phyloP scores from a whole-genome alignment of 176 grass and related monocot species.

The Leersia perrieri region DNA sequence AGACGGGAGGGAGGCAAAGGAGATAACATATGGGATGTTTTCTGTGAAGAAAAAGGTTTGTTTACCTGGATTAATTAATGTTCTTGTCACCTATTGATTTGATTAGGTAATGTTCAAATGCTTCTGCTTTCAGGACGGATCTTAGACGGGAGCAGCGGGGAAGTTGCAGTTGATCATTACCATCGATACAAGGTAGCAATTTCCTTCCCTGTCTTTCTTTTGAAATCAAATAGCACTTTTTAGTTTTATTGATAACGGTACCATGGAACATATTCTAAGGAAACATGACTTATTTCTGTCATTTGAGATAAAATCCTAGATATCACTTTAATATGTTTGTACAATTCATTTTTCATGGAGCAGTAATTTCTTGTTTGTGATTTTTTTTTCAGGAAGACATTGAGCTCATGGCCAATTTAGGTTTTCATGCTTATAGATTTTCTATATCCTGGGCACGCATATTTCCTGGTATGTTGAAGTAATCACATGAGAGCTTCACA shows the following conservation, averaged over 20 bases:
- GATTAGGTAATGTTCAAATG: conserved; percentile 14
- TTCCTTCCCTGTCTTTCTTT: background rate
- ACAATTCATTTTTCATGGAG: background rate
- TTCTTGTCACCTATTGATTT: conserved; percentile 5
- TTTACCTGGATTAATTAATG: background rate
- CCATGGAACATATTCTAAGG: background rate
- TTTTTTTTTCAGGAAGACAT: conserved; percentile 81
- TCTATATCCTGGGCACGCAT: conserved; percentile 96
- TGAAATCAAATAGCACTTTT: background rate
- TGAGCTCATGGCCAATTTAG: conserved; percentile 83
- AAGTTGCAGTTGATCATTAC: conserved; percentile 95
- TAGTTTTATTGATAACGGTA: background rate
- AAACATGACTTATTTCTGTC: conserved; percentile 6
- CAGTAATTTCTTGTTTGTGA: conserved; percentile 21
- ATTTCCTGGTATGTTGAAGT: conserved; percentile 80
- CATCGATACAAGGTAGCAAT: conserved; percentile 77
- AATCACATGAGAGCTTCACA: background rate
- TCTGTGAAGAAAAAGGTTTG: conserved; percentile 76
- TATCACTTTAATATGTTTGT: background rate
- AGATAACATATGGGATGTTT: conserved; percentile 95
- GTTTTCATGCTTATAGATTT: conserved; percentile 91
- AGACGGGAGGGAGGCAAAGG: conserved; percentile 87
- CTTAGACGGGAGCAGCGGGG: conserved; percentile 62
- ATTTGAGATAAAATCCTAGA: background rate
- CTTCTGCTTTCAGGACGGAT: conserved; percentile 65